Base-by-base conservation (phyloP, 2,329 filamentous ascomycete species). In the Parasarocladium wereldwijsianum region DNA sequence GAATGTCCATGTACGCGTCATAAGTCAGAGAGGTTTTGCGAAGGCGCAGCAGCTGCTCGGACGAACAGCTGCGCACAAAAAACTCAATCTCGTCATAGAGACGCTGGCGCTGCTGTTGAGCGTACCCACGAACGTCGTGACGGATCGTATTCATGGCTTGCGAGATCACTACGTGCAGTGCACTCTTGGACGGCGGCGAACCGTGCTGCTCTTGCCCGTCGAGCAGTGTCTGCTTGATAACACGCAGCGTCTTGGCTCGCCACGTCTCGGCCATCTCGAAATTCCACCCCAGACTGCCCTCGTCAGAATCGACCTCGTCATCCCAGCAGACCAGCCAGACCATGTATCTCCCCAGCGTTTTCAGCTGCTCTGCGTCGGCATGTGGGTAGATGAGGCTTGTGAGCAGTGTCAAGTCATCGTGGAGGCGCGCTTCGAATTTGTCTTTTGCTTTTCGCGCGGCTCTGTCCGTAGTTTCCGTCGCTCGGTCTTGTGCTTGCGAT, bases 281-380 rank as follows among this genome's bases (percentile, higher is more conserved):
- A 26, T 52, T 41, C 5, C 25, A 34, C 24, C 42, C 41, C 27
- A 51, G 28, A 17, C 44, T 43, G 11, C 39, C 37, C 36, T 48
- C 45, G 24, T 41, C 40, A 11, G 41, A 38, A 31, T 52, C 49
- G 8, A 51, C 40, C 11, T 40, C 40, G 23, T 52, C 49, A 14
- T 51, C 48, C 49, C 49, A 52, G 32, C 45, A 46, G 11, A 52
- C 36, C 11, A 51, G 24, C 49, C 49, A 52, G 19, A 41, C 35
- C 12, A 36, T 39, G 23, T 40, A 49, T 21, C 45, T 29, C 3
- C 40, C 37, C 24, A 52, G 32, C 6, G 37, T 36, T 18, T 42
- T 34, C 3, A 49, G 25, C n/a, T 32, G 33, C 1, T 26, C 19
- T 26, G 31, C 36, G 4, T 23, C 16, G 2, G 45, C 42, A 8